These are phyloP conservation scores for Gaultheria prostrata DNA, from an alignment of 148 eudicot genomes.

Conservation along the genomic window DNA sequence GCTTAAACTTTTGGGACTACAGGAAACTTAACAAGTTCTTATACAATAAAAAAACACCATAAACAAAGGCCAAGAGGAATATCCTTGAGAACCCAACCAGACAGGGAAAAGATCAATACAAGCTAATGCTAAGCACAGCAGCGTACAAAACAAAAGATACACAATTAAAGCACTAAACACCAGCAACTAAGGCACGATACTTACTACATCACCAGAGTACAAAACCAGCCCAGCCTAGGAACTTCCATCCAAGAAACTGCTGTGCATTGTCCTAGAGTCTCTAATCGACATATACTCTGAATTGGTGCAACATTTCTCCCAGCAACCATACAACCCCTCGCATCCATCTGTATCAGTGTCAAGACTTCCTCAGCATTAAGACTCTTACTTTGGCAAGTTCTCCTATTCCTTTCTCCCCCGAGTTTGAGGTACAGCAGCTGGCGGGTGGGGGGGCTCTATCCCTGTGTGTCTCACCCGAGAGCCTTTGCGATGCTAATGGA, in stretches of 20 bases:
- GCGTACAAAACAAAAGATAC: background rate
- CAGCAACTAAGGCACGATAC: background rate
- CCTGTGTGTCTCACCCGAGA: background rate
- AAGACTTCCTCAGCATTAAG: background rate
- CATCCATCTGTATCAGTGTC: background rate
- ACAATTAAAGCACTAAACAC: background rate
- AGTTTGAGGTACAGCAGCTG: background rate
- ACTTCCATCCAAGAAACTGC: background rate
- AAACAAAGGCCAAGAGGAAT: background rate
- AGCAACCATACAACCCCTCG: background rate
- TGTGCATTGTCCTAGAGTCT: background rate
- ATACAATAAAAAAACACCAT: background rate
- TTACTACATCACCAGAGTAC: background rate
- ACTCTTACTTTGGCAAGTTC: background rate
- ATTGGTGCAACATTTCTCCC: background rate
- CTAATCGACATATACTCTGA: background rate
- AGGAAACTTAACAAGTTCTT: too few relatives aligned
- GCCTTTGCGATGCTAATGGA: background rate
- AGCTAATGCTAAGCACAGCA: background rate
- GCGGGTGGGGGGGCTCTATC: background rate
- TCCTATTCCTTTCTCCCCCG: background rate
- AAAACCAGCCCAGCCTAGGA: background rate
- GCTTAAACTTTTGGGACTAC: too few relatives aligned
- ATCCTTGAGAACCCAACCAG: background rate
- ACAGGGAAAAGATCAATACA: background rate